phyloP scores from a whole-genome alignment of 371 early-diverging fungal genomes.

The Sporodiniella umbellata region DNA sequence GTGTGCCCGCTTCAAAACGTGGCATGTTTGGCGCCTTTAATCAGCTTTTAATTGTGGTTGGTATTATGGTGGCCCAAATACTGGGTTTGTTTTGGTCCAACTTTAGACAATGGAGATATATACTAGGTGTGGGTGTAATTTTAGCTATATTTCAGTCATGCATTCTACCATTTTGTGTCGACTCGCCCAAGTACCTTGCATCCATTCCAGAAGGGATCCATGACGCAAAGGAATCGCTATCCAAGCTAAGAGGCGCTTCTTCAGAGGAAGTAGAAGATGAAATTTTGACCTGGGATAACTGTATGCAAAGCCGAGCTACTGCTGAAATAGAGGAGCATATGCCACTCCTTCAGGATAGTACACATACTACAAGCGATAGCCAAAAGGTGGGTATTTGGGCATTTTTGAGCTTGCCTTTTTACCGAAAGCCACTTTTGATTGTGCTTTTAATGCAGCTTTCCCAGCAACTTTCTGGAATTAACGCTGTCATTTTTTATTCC shows the following conservation, averaged over 20 bases:
- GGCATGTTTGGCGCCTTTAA: slow-evolving; percentile 80
- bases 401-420: slow-evolving; percentile 43
- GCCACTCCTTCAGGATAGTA: background rate
- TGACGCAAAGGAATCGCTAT: slow-evolving; percentile 56
- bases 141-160: slow-evolving; percentile 61
- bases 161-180: slow-evolving; percentile 70
- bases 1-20: slow-evolving; percentile 72
- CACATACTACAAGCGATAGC: background rate
- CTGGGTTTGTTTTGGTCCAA: slow-evolving; percentile 63
- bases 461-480: slow-evolving; percentile 93
- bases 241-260: slow-evolving; percentile 51
- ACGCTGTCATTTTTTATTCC: slow-evolving; percentile 89
- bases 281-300: slow-evolving; percentile 55
- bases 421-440: slow-evolving; percentile 61
- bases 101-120: slow-evolving; percentile 62
- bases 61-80: slow-evolving; percentile 71
- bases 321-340: slow-evolving; percentile 5
- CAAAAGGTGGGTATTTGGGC: slow-evolving; percentile 29
- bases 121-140: slow-evolving; percentile 54
- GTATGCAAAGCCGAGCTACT: slow-evolving; percentile 3
- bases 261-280: slow-evolving; percentile 60
- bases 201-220: slow-evolving; percentile 46
- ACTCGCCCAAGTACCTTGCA: slow-evolving; percentile 74
- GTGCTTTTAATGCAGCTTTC: slow-evolving; percentile 73
- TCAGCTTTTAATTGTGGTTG: slow-evolving; percentile 82